Percentiles rank a stretch among this genome's conserved stretches.
These are phyloP conservation scores for Harrya chromipes DNA, from an alignment of 768 basidiomycete genomes.

Conservation along the genomic window DNA sequence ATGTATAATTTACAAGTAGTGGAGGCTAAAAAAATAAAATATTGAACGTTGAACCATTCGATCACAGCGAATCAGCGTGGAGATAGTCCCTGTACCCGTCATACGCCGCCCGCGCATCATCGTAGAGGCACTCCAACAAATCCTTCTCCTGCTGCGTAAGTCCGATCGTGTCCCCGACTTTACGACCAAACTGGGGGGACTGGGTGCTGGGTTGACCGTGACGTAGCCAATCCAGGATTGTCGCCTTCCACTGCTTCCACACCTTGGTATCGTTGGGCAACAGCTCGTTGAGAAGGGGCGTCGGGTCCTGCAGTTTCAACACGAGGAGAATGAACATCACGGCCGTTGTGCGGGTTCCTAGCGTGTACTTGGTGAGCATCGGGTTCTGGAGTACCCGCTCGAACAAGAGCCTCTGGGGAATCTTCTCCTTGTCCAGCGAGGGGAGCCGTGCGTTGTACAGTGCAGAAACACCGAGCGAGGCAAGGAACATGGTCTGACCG, in stretches of 20 bases:
- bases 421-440: constrained; percentile 31
- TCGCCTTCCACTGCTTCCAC: constrained; percentile 21
- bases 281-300: constrained; percentile 9
- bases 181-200: not conserved
- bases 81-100: constrained; percentile 12
- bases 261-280: constrained; percentile 23
- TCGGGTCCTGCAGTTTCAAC: constrained; percentile 5
- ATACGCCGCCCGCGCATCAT: constrained; percentile 12
- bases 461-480: constrained; percentile 25
- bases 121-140: constrained; percentile 10
- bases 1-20: too few species aligned
- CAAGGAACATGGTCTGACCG: constrained; percentile 31
- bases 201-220: not conserved
- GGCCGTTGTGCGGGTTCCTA: constrained; percentile 15
- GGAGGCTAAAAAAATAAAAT: too few species aligned
- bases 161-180: not conserved
- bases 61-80: constrained; percentile 1
- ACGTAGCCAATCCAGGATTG: constrained; percentile 4
- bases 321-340: constrained; percentile 18
- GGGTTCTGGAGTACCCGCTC: constrained; percentile 11
- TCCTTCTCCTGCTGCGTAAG: constrained; percentile 12
- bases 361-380: constrained; percentile 11
- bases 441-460: constrained; percentile 24
- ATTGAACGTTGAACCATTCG: too few species aligned
- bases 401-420: constrained; percentile 13